Percentiles rank a stretch among this genome's conserved stretches.
Evolutionary conservation across 1,139 yeast species (phyloP).

Genomic region (Geotrichum australiense): DNA sequence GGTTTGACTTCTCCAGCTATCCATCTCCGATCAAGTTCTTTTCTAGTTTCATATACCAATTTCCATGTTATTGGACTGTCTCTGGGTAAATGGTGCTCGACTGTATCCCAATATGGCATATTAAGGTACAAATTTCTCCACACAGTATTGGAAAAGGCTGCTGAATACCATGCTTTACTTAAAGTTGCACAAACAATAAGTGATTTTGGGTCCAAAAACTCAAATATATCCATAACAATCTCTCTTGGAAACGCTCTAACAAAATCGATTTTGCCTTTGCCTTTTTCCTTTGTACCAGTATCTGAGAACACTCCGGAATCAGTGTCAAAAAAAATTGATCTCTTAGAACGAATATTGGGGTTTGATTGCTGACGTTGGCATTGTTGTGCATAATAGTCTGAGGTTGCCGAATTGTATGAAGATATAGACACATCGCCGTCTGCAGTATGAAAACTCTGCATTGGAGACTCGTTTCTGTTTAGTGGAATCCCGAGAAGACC

Average conservation of each 20-base stretch:
- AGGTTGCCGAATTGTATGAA: constrained; percentile 12
- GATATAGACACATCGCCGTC: no score
- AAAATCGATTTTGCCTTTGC: constrained; percentile 21
- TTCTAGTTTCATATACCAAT: constrained; percentile 26
- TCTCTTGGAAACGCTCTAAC: constrained; percentile 27
- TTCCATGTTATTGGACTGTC: constrained; percentile 24
- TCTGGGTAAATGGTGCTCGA: constrained; percentile 7
- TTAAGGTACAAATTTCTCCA: constrained; percentile 27
- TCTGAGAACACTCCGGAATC: constrained; percentile 8
- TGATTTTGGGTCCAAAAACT: constrained; percentile 21
- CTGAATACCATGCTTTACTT: constrained; percentile 24
- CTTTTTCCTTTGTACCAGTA: constrained; percentile 2
- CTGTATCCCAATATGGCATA: constrained; percentile 22
- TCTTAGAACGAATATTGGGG: constrained; percentile 5
- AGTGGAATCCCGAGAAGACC: constrained; percentile 5
- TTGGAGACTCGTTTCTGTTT: no score
- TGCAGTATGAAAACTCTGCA: no score
- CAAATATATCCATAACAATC: constrained; percentile 24
- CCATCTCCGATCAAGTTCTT: constrained; percentile 31
- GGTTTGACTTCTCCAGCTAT: constrained; percentile 23
- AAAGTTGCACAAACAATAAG: constrained; percentile 25
- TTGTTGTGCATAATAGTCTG: constrained; percentile 14
- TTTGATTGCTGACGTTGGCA: constrained; percentile 7
- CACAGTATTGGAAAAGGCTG: constrained; percentile 23
- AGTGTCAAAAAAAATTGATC: constrained; percentile 7